These are phyloP conservation scores for Cyphellophora europaea DNA, from an alignment of 2,329 filamentous ascomycete genomes.

Conservation along the genomic window DNA sequence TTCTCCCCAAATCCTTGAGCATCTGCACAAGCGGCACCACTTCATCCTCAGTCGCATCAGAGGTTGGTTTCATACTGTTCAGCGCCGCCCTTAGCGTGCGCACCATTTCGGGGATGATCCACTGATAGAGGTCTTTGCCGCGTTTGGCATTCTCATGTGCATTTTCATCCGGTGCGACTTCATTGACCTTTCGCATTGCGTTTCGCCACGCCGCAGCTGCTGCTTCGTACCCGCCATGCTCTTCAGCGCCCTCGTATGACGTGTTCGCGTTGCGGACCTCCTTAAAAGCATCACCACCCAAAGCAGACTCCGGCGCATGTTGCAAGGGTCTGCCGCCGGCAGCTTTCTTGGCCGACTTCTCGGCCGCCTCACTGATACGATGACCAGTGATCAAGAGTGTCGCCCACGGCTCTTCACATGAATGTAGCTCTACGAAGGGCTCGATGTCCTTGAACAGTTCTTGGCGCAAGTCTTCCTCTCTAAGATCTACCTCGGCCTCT, in stretches of 20 bases:
- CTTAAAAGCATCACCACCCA: too few species aligned
- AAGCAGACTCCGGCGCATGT: too few species aligned
- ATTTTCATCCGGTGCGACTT: too few species aligned
- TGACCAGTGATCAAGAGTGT: too few species aligned
- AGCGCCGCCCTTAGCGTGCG: constrained; percentile 9
- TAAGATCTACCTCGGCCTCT: constrained; percentile 6
- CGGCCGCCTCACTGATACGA: too few species aligned
- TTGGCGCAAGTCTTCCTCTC: constrained; percentile 4
- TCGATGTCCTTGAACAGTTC: constrained; percentile 13
- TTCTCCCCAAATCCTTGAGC: constrained; percentile 3
- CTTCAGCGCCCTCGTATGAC: too few species aligned
- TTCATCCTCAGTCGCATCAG: not conserved
- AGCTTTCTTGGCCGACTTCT: too few species aligned
- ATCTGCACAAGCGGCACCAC: constrained; percentile 4
- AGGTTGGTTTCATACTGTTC: constrained; percentile 1
- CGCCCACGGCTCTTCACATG: constrained; percentile 19
- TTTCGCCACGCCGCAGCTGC: too few species aligned
- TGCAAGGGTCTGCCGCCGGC: too few species aligned
- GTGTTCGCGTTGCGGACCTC: too few species aligned
- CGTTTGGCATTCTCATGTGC: constrained; percentile 5
- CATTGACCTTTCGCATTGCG: too few species aligned
- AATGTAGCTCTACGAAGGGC: constrained; percentile 14
- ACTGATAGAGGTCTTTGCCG: constrained; percentile 13
- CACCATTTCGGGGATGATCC: constrained; percentile 12
- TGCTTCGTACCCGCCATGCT: too few species aligned